Conservation (phyloP, 495 filamentous ascomycete genomes). For the Hamigera avellanea region DNA sequence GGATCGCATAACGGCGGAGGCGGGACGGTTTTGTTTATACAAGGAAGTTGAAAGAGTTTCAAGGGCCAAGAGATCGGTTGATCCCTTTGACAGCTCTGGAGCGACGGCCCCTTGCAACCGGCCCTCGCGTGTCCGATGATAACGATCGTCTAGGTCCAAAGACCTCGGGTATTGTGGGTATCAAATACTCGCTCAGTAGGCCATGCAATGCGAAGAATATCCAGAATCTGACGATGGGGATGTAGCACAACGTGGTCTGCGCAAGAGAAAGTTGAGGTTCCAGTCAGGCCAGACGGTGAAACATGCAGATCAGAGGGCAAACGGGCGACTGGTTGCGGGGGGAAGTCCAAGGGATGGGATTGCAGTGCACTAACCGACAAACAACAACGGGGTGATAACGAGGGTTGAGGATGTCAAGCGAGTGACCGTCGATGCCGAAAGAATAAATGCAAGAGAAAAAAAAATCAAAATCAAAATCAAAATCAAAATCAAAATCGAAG, state of each 20-base stretch:
- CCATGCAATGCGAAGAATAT: too few species aligned
- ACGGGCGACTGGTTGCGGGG: too few species aligned
- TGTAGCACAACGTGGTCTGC: too few species aligned
- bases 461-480: background rate
- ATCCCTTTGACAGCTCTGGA: background rate
- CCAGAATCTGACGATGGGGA: too few species aligned
- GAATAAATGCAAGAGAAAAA: background rate
- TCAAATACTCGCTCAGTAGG: too few species aligned
- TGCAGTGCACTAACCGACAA: background rate
- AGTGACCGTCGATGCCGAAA: background rate
- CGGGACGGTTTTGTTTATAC: too few species aligned
- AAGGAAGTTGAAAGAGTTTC: too few species aligned
- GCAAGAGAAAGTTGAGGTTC: background rate
- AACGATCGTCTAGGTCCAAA: too few species aligned
- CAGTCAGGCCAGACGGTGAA: conserved; percentile 6
- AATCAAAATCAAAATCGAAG: background rate
- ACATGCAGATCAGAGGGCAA: conserved; percentile 12
- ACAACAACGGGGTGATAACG: conserved; percentile 1
- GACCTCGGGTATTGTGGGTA: too few species aligned
- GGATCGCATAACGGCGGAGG: too few species aligned
- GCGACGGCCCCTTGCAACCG: background rate
- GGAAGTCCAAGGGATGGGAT: conserved; percentile 2
- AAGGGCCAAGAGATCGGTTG: conserved; percentile 1
- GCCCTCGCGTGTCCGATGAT: too few species aligned
- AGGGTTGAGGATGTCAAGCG: too few species aligned